Conservation (phyloP, 352 stramenopile species). For the Bremia lactucae region DNA sequence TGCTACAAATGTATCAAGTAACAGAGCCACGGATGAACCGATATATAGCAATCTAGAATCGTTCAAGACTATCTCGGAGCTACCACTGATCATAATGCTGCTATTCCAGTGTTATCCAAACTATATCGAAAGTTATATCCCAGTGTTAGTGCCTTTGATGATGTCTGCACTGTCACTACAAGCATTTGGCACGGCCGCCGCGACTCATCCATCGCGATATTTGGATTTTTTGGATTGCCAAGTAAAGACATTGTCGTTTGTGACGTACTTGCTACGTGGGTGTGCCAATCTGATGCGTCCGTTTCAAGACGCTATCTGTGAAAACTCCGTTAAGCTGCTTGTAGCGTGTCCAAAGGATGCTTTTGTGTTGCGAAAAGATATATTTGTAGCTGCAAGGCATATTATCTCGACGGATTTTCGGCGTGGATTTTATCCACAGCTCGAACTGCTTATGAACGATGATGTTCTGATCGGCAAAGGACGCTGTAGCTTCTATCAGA, state of each 20-base stretch:
- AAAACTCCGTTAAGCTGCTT: conserved; percentile 91
- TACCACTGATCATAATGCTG: conserved; percentile 96
- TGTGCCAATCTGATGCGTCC: conserved; percentile 90
- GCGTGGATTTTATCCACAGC: conserved; percentile 90
- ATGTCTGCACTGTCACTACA: conserved; percentile 89
- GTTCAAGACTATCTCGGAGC: conserved; percentile 94
- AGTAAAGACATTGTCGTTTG: conserved; percentile 96
- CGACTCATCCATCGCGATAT: conserved; percentile 58
- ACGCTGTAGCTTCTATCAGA: conserved; percentile 76
- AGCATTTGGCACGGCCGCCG: conserved; percentile 46
- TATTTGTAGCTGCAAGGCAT: conserved; percentile 92
- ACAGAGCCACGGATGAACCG: conserved; percentile 24
- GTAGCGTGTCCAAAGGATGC: conserved; percentile 90
- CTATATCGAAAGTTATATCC: conserved; percentile 93
- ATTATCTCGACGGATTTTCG: conserved; percentile 97
- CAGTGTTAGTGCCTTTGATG: conserved; percentile 94
- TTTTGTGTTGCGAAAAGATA: conserved; percentile 92
- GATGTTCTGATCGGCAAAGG: conserved; percentile 87
- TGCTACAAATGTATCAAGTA: conserved; percentile 1
- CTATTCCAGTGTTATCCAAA: conserved; percentile 97
- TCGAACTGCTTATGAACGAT: conserved; percentile 94
- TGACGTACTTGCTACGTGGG: conserved; percentile 92
- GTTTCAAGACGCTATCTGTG: conserved; percentile 91
- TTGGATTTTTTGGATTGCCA: conserved; percentile 91
- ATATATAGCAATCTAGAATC: conserved; percentile 84